Percentiles rank a stretch among this genome's conserved stretches.
These are phyloP conservation scores for Caloboletus firmus DNA, from an alignment of 1,284 basidiomycete genomes.

Conservation along the genomic window DNA sequence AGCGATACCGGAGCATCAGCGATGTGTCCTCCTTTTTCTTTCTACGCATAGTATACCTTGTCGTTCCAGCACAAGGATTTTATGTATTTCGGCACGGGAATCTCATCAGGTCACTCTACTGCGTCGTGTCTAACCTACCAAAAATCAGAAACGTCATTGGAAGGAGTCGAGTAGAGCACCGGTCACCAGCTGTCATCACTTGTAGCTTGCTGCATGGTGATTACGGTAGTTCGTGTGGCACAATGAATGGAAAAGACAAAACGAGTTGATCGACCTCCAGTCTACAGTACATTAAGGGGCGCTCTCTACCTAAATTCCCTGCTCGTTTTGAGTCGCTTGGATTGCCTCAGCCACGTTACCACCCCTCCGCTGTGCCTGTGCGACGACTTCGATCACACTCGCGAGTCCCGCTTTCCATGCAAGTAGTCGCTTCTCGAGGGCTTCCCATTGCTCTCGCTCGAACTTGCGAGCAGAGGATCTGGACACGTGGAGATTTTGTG, in stretches of 20 bases:
- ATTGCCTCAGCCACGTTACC: constrained; percentile 20
- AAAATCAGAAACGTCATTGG: background rate
- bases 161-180: background rate
- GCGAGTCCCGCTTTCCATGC: constrained; percentile 79
- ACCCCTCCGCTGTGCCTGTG: constrained; percentile 43
- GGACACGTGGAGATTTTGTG: constrained; percentile 73
- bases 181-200: background rate
- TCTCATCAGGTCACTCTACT: background rate
- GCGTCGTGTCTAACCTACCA: background rate
- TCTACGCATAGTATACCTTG: background rate
- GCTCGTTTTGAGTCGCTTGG: constrained; percentile 25
- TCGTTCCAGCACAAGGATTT: background rate
- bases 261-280: too few species aligned
- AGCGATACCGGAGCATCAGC: background rate
- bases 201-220: background rate
- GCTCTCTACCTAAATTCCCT: constrained; percentile 25
- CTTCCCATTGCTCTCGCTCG: constrained; percentile 79
- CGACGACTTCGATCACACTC: constrained; percentile 68
- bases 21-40: background rate
- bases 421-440: constrained; percentile 73
- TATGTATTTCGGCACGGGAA: background rate
- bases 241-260: background rate
- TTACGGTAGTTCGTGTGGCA: background rate
- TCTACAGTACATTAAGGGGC: constrained; percentile 12
- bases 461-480: constrained; percentile 80